Conservation (phyloP, 2,329 filamentous ascomycete genomes). For the Cladosporium velox region DNA sequence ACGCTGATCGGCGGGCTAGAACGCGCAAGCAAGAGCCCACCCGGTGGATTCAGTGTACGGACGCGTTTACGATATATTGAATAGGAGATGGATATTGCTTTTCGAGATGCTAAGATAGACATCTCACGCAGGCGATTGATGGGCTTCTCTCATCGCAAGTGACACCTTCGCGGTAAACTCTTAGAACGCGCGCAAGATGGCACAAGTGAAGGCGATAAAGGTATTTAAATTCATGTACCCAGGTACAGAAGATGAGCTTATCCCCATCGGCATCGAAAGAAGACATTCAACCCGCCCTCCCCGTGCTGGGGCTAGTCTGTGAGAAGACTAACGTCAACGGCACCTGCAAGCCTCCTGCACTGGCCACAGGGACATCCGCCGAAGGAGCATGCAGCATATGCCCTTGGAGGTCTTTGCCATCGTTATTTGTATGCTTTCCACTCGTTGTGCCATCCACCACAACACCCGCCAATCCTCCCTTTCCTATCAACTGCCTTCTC, state of each 20-base stretch:
- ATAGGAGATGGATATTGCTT: background rate
- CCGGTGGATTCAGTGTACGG: background rate
- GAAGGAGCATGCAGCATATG: background rate
- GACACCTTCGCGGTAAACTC: background rate
- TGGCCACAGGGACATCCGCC: background rate
- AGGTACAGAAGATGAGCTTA: background rate
- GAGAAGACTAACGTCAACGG: background rate
- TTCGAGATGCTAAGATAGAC: background rate
- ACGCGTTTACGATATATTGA: conserved; percentile 1
- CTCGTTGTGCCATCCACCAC: background rate
- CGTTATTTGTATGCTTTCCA: background rate
- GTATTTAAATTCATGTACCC: background rate
- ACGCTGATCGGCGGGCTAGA: conserved; percentile 1
- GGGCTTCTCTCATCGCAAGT: background rate
- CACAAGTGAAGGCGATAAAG: background rate
- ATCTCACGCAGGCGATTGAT: background rate
- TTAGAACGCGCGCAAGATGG: background rate
- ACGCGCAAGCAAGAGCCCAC: conserved; percentile 3
- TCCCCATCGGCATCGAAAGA: background rate
- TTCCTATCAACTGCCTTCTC: background rate
- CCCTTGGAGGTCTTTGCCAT: background rate
- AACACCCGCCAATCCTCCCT: background rate
- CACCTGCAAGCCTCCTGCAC: background rate
- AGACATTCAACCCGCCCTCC: background rate
- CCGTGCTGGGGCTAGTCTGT: background rate